Conservation (phyloP, 306 rosid genomes). For the Calophaca sinica region DNA sequence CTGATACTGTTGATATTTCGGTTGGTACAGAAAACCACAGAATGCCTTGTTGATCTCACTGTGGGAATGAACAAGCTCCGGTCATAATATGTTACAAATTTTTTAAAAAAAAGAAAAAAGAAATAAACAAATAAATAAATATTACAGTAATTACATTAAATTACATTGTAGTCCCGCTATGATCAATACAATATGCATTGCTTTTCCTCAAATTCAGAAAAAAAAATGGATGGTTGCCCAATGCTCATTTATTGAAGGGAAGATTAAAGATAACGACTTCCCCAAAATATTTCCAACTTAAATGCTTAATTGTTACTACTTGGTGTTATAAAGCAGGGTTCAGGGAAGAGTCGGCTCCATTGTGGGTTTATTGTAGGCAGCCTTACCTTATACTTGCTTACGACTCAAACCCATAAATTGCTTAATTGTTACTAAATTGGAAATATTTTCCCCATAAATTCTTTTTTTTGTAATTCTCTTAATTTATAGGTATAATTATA, state of each 20-base stretch:
- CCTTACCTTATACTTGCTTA: neutral
- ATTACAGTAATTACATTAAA: neutral
- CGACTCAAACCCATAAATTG: neutral
- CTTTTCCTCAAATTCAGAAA: neutral
- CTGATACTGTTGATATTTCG: constrained; percentile 51
- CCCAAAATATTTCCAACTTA: neutral
- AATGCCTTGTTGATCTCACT: constrained; percentile 94
- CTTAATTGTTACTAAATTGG: neutral
- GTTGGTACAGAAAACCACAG: constrained; percentile 76
- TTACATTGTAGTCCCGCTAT: neutral
- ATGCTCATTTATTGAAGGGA: neutral
- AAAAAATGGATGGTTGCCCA: neutral
- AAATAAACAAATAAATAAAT: neutral
- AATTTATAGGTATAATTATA: neutral
- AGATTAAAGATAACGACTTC: constrained; percentile 13
- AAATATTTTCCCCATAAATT: constrained; percentile 2
- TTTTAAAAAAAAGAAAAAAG: neutral
- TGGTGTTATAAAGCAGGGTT: neutral
- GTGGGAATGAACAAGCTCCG: constrained; percentile 51
- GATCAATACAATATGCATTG: neutral
- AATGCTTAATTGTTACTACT: neutral
- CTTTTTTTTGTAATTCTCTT: neutral
- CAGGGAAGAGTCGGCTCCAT: neutral
- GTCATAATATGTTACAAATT: constrained; percentile 30
- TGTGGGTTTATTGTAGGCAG: neutral